A percentile compares a stretch with the other conserved stretches of the same genome.
These are phyloP conservation scores for Citrus glauca DNA, from an alignment of 345 rosid genomes.

Conservation along the genomic window DNA sequence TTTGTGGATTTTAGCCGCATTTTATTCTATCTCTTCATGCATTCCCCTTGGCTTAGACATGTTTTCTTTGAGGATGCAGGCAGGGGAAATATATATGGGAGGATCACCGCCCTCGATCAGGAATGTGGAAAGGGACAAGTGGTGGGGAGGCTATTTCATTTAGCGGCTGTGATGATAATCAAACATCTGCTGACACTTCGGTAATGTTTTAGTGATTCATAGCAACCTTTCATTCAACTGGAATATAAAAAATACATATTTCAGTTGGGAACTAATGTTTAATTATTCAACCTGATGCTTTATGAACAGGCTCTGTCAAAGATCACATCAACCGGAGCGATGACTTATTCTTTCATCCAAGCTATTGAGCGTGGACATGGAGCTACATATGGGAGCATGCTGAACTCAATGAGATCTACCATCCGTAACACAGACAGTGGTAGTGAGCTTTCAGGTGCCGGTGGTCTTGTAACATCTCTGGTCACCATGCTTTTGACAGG, in stretches of 20 bases:
- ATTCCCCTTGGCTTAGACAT: neutral
- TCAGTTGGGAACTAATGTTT: neutral
- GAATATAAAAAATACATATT: neutral
- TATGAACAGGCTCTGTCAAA: constrained; percentile 58
- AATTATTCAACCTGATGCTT: neutral
- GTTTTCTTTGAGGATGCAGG: constrained; percentile 29
- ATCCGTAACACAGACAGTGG: constrained; percentile 33
- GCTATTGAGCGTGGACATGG: constrained; percentile 74
- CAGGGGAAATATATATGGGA: constrained; percentile 65
- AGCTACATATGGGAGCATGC: constrained; percentile 60
- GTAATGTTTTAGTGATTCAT: constrained; percentile 27
- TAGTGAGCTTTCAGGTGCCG: constrained; percentile 25
- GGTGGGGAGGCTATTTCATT: constrained; percentile 90
- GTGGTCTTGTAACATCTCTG: constrained; percentile 55
- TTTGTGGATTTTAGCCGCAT: neutral
- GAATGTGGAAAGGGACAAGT: constrained; percentile 82
- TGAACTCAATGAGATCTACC: constrained; percentile 74
- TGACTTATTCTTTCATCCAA: constrained; percentile 89
- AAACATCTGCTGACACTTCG: constrained; percentile 78
- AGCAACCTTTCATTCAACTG: neutral
- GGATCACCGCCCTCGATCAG: constrained; percentile 77
- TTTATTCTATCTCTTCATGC: neutral
- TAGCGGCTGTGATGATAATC: constrained; percentile 89
- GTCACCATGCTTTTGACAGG: constrained; percentile 58
- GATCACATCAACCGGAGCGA: constrained; percentile 81